Conservation (phyloP, 768 basidiomycete species). For the Holtermannia corniformis region DNA sequence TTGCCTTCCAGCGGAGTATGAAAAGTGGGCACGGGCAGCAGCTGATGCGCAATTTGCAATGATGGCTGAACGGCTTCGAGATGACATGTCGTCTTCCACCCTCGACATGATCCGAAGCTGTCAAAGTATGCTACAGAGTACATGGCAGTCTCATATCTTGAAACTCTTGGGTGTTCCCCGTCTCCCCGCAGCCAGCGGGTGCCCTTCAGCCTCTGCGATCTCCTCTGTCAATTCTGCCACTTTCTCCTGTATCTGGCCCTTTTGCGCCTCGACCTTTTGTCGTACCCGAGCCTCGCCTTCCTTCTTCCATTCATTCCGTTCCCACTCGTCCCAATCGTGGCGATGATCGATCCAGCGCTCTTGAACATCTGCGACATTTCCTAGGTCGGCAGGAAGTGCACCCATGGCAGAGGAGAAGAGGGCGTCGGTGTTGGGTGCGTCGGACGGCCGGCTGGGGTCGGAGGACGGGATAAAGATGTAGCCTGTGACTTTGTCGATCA, state of each 20-base stretch:
- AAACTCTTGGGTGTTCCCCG: not conserved
- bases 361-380: constrained; percentile 63
- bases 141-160: too few relatives aligned
- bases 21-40: too few relatives aligned
- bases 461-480: constrained; percentile 67
- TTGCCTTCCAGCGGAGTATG: too few relatives aligned
- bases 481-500: constrained; percentile 84
- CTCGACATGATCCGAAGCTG: too few relatives aligned
- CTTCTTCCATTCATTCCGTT: constrained; percentile 64
- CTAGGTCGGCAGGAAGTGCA: constrained; percentile 24
- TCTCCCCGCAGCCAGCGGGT: not conserved
- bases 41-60: too few relatives aligned
- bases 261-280: not conserved
- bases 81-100: too few relatives aligned
- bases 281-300: constrained; percentile 41
- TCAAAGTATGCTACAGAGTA: too few relatives aligned
- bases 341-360: constrained; percentile 86
- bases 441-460: constrained; percentile 27
- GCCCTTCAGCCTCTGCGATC: not conserved
- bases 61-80: too few relatives aligned
- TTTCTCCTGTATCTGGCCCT: not conserved
- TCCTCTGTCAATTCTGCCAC: not conserved
- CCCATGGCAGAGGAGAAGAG: constrained; percentile 54
- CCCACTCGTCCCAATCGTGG: constrained; percentile 72
- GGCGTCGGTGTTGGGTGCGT: constrained; percentile 53